Evolutionary conservation across 257 asterid species (phyloP).

Genomic region (Gentiana straminea): DNA sequence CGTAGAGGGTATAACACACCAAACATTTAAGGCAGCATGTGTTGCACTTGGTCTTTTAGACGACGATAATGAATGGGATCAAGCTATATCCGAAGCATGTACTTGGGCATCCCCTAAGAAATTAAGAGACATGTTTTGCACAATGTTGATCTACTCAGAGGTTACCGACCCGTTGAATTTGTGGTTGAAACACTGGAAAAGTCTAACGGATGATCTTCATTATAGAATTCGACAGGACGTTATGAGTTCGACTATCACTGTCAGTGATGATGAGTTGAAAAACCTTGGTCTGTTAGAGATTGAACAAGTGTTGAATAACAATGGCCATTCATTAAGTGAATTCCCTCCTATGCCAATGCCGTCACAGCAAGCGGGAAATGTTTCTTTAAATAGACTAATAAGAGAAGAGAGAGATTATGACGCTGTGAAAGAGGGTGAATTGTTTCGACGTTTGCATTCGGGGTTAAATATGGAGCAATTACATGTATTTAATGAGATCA

Average conservation of each 20-base stretch:
- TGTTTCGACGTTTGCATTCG: neutral
- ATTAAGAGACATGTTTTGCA: neutral
- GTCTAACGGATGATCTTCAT: neutral
- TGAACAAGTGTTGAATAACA: neutral
- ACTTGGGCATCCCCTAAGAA: neutral
- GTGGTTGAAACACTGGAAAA: neutral
- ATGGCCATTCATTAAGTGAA: neutral
- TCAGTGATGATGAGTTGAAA: neutral
- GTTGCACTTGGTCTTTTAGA: neutral
- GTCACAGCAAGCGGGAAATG: neutral
- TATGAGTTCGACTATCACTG: too few relatives aligned
- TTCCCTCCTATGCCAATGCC: conserved; percentile 6
- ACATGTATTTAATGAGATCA: neutral
- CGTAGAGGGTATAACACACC: conserved; percentile 1
- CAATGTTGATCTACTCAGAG: too few relatives aligned
- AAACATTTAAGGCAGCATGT: neutral
- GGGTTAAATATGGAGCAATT: too few relatives aligned
- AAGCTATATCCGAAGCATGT: conserved; percentile 6
- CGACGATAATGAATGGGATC: conserved; percentile 1
- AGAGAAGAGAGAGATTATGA: conserved; percentile 3
- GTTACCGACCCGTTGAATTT: neutral
- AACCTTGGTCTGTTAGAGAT: neutral
- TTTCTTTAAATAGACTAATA: neutral
- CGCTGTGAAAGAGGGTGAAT: neutral
- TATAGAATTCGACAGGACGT: neutral